Percentiles rank a stretch among this genome's conserved stretches.
These are phyloP conservation scores for Cytospora paraplurivora DNA, from an alignment of 2,329 filamentous ascomycete species.

Conservation along the genomic window DNA sequence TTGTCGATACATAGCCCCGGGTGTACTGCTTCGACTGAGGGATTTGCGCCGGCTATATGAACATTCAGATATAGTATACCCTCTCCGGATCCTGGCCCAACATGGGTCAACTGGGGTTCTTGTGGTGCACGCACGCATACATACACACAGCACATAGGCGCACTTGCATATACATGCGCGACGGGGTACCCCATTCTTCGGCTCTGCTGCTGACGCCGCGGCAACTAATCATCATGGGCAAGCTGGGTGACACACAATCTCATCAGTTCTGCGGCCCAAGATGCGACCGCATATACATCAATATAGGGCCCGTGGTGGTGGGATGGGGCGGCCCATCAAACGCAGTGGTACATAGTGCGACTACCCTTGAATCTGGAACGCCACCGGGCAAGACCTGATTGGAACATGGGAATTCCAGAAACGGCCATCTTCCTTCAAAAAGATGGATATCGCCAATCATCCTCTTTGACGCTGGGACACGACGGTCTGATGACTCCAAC, in stretches of 20 bases:
- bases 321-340: constrained; percentile 19
- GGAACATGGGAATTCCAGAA: constrained; percentile 5
- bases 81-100: not conserved
- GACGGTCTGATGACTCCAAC: constrained; percentile 22
- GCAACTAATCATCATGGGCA: constrained; percentile 12
- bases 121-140: not conserved
- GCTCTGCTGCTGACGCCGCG: constrained; percentile 12
- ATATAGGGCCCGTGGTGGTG: constrained; percentile 25
- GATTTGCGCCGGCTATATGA: not conserved
- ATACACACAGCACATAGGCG: not conserved
- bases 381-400: constrained; percentile 15
- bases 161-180: not conserved
- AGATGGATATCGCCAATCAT: constrained; percentile 18
- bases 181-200: constrained; percentile 6
- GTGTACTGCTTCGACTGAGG: not conserved
- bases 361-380: constrained; percentile 3
- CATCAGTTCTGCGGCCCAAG: constrained; percentile 24
- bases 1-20: not conserved
- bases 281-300: constrained; percentile 25
- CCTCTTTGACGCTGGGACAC: constrained; percentile 11
- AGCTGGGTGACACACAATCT: constrained; percentile 4
- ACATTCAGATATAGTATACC: not conserved
- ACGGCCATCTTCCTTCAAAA: constrained; percentile 14
- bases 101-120: not conserved
- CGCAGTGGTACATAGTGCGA: constrained; percentile 3